Percentiles rank a stretch among this genome's conserved stretches.
These are phyloP conservation scores for Acer campestre DNA, from an alignment of 345 rosid species.

Conservation along the genomic window DNA sequence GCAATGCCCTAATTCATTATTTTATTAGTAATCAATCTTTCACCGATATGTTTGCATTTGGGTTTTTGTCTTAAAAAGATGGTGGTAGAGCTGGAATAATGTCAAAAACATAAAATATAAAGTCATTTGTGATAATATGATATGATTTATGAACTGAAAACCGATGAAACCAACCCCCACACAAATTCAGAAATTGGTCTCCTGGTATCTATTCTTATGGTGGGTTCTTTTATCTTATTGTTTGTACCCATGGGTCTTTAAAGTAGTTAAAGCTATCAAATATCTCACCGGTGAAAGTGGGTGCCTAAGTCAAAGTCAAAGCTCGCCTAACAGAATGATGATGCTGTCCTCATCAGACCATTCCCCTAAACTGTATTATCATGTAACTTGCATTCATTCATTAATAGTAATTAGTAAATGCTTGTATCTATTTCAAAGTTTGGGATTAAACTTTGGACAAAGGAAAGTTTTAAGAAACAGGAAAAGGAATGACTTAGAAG, in stretches of 20 bases:
- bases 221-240: no score
- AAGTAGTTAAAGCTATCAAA: background rate
- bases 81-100: slow-evolving; percentile 7
- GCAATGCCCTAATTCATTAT: slow-evolving; percentile 5
- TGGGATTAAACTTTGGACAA: background rate
- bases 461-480: background rate
- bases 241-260: background rate
- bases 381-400: no score
- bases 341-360: no score
- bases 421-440: background rate
- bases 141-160: no score
- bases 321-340: background rate
- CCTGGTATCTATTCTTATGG: no score
- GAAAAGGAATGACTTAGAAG: background rate
- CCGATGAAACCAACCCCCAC: no score
- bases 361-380: no score
- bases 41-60: background rate
- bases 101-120: background rate
- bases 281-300: background rate
- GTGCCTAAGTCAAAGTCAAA: slow-evolving; percentile 1
- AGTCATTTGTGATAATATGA: no score
- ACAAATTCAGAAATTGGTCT: no score
- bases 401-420: no score
- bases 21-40: background rate
- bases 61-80: background rate